phyloP scores from a whole-genome alignment of 352 stramenopile genomes.

The Phytophthora constricta region DNA sequence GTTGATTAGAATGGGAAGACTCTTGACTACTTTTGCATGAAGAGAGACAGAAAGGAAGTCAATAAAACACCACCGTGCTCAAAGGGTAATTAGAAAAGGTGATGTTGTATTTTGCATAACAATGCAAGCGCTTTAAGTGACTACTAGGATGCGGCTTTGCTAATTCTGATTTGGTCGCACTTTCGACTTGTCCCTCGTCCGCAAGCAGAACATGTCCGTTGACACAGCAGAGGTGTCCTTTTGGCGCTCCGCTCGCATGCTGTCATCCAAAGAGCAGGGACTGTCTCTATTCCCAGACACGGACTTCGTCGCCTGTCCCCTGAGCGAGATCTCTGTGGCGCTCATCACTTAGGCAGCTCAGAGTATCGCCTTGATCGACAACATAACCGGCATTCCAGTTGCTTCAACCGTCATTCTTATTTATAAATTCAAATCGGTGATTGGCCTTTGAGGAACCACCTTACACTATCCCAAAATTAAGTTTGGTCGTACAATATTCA shows the following conservation, averaged over 20 bases:
- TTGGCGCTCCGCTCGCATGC: not conserved
- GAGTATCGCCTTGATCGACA: not conserved
- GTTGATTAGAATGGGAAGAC: slow-evolving; percentile 6
- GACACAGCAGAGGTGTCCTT: not conserved
- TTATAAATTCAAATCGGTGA: too few relatives aligned
- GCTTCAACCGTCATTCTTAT: too few relatives aligned
- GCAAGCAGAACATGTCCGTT: not conserved
- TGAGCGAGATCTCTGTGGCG: not conserved
- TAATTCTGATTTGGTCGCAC: not conserved
- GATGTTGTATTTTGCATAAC: not conserved
- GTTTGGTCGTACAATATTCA: too few relatives aligned
- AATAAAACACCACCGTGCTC: too few relatives aligned
- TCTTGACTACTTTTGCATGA: too few relatives aligned
- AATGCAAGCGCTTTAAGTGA: not conserved
- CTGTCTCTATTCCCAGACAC: not conserved
- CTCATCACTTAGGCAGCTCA: not conserved
- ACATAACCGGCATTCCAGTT: too few relatives aligned
- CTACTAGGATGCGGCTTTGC: not conserved
- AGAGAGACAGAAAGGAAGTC: too few relatives aligned
- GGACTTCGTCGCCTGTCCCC: not conserved
- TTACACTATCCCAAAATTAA: too few relatives aligned
- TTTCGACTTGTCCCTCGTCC: too few relatives aligned
- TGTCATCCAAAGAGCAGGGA: not conserved
- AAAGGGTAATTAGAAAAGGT: not conserved
- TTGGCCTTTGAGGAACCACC: too few relatives aligned